Base-by-base conservation (phyloP, 2,329 filamentous ascomycete genomes). In the Penicillium digitatum region DNA sequence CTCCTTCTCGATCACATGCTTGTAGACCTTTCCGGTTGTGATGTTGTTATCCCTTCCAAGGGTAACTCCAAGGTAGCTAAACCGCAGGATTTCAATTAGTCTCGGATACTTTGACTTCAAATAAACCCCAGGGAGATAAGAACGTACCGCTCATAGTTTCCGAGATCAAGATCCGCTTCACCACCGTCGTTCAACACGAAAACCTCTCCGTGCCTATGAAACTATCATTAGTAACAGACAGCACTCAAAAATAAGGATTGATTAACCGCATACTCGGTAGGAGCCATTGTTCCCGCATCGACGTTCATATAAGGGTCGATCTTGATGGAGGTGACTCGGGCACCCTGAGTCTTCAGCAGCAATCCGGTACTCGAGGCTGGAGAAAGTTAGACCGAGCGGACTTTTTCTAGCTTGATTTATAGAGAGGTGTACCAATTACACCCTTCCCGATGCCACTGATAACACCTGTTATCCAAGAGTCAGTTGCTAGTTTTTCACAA, bases 21-120 rank as follows among this genome's bases (percentile, higher is more conserved):
- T 82, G 76, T 96, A 97, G 65, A 97, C 90, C 79, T 96, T 96
- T 70, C 93, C 94, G 5, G 93, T 96, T 8, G 93, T 97, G 75
- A 97, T 95, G 75, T 96, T 97, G 79, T 92, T 90, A 66, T 96
- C 90, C 59, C 87, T 81, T 14, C 86, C 90, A 59, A 96, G 81
- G 55, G 86, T 89, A 62, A 93, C 87, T 69, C 87, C 87, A 52
- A 95, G 85, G 71, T 95, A 95, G 39, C 55, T 57, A 22, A 5
- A 37, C 0, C 18, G 5, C 11, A 29, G 10, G 26, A 20, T 20
- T 40, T 31, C 29, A 22, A 49, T 49, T 16, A 54, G 40, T 20
- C n/a, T 42, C 29, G 27, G 8, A 18, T 38, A 18, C 4, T 18
- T 7, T 16, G 8, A 22, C 6, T 32, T 18, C 20, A 18, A 16